Evolutionary conservation across 2,329 filamentous ascomycete species (phyloP).

Genomic region (Tolypocladium pustulatum): DNA sequence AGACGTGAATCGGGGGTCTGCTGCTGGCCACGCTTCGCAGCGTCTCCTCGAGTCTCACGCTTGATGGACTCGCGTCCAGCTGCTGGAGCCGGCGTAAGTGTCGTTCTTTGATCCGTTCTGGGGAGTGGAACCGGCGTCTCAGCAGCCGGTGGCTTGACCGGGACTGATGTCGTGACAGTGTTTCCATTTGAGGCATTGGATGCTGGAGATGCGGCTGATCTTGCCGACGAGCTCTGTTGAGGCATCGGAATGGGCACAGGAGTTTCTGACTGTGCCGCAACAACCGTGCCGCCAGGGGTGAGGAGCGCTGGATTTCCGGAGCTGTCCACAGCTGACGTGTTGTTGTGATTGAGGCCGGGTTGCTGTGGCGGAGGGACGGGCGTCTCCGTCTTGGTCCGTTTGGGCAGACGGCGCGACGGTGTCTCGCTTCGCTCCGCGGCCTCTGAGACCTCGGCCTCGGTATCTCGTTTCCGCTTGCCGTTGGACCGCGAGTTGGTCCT

Average conservation of each 20-base stretch:
- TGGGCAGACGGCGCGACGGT: constrained; percentile 28
- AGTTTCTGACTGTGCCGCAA: constrained; percentile 25
- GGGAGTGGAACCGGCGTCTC: constrained; percentile 28
- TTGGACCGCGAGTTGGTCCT: constrained; percentile 19
- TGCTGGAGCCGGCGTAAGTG: constrained; percentile 18
- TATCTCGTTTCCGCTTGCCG: constrained; percentile 36
- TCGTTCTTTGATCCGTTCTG: constrained; percentile 19
- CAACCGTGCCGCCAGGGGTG: constrained; percentile 3
- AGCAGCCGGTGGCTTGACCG: constrained; percentile 18
- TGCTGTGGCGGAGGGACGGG: constrained; percentile 38
- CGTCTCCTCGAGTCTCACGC: constrained; percentile 35
- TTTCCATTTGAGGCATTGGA: constrained; percentile 11
- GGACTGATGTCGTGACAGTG: constrained; percentile 15
- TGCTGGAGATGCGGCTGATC: constrained; percentile 20
- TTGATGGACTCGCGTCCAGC: constrained; percentile 20
- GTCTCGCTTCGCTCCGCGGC: constrained; percentile 12
- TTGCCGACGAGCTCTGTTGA: constrained; percentile 15
- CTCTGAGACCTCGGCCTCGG: constrained; percentile 20
- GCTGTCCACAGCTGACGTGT: constrained; percentile 15
- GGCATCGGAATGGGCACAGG: constrained; percentile 29
- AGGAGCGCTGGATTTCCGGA: constrained; percentile 6
- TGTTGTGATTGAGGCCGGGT: constrained; percentile 16
- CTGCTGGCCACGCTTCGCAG: constrained; percentile 30
- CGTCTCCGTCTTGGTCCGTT: constrained; percentile 47
- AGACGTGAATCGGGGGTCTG: constrained; percentile 11